Evolutionary conservation across 495 filamentous ascomycete species (phyloP), one percentile per base, ranked within the genome.

Genomic region (Tuber indicum): DNA sequence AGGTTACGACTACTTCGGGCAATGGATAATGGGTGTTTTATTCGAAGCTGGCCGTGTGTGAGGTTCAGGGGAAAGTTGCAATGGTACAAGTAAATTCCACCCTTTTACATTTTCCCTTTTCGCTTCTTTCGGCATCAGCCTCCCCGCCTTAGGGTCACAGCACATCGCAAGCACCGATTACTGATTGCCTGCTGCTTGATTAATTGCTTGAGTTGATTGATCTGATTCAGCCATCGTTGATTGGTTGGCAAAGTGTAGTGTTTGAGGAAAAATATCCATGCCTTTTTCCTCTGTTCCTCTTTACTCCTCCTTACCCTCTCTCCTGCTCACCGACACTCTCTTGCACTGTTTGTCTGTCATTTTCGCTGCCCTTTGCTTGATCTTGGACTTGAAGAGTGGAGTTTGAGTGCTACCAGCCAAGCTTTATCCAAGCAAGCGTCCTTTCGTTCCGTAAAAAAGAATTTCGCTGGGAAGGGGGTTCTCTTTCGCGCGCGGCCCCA

Each of bases 311-410:
- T 58, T 70, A 66, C 43, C 23, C 58, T 32, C 49, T 58, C 49
- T 58, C 12, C n/a, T 26, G 4, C 49, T 32, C 58, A 4, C 58
- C 12, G 58, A 78, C 78, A 17, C 71, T 58, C 74, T 43, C 43
- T 75, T 71, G 70, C 36, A 42, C 49, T 71, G 46, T 47, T 73
- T 76, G 46, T 45, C 71, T 74, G 71, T 79, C 39, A 17, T 73
- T 79, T 49, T 76, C 77, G 74, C 71, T 74, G 71, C 72, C 12
- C 26, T 66, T 66, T 36, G 58, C 26, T 66, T 66, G 58, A 66
- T 66, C 58, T 66, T 66, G 58, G 58, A 8, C 58, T 66, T 36
- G 26, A 32, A 36, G 26, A 36, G 58, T 17, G 58, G 58, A 66
- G 14, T 26, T 36, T 9, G 26, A 36, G 58, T 66, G 58, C 58